These are phyloP conservation scores for Chrysoporthe austroafricana DNA, from an alignment of 2,329 filamentous ascomycete species.

Conservation along the genomic window DNA sequence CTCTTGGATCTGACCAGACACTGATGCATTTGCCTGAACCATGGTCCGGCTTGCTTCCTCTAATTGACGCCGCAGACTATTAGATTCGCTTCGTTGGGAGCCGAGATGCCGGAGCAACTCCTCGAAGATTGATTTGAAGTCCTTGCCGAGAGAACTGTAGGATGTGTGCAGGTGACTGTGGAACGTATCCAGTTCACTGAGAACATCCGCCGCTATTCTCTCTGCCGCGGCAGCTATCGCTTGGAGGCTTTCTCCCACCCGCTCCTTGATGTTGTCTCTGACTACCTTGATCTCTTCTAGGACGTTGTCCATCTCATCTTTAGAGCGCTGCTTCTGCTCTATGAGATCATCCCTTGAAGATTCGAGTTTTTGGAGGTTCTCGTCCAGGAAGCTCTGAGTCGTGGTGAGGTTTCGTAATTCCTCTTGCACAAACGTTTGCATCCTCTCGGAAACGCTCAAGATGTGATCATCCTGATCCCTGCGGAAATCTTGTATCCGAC, in stretches of 20 bases:
- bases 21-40: slow-evolving; percentile 67
- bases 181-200: slow-evolving; percentile 83
- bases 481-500: slow-evolving; percentile 73
- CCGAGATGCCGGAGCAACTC: slow-evolving; percentile 75
- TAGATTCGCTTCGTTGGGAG: slow-evolving; percentile 76
- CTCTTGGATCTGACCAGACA: slow-evolving; percentile 68
- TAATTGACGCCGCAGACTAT: slow-evolving; percentile 73
- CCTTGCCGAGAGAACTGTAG: slow-evolving; percentile 79
- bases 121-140: slow-evolving; percentile 87
- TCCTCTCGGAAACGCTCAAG: slow-evolving; percentile 66
- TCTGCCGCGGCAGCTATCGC: slow-evolving; percentile 83
- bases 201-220: slow-evolving; percentile 85
- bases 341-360: slow-evolving; percentile 70
- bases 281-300: slow-evolving; percentile 91
- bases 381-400: slow-evolving; percentile 71
- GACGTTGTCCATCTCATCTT: slow-evolving; percentile 86
- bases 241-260: slow-evolving; percentile 82
- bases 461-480: slow-evolving; percentile 74
- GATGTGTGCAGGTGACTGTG: slow-evolving; percentile 81
- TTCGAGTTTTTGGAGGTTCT: slow-evolving; percentile 70
- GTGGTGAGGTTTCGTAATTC: slow-evolving; percentile 74
- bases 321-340: slow-evolving; percentile 68
- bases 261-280: slow-evolving; percentile 83
- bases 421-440: slow-evolving; percentile 75
- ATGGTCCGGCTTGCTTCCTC: slow-evolving; percentile 70